Evolutionary conservation across 192 early-diverging fungal species (phyloP).

Genomic region (Backusella liffmaniae): DNA sequence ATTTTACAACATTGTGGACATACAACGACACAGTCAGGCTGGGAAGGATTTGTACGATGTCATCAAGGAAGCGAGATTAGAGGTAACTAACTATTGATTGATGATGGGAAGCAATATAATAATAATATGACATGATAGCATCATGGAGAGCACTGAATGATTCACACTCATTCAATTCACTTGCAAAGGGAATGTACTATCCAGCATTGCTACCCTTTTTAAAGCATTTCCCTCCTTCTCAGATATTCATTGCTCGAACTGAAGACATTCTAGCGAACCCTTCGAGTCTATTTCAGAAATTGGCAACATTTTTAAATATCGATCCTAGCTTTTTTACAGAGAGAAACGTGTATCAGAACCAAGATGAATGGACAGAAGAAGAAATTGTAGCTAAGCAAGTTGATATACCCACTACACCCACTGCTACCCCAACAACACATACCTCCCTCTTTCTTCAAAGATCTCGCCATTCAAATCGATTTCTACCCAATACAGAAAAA

Average conservation of each 20-base stretch:
- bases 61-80: slow-evolving; percentile 37
- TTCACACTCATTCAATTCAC: slow-evolving; percentile 20
- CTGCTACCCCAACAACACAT: neutral
- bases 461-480: neutral
- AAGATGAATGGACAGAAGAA: neutral
- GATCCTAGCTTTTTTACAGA: slow-evolving; percentile 25
- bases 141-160: slow-evolving; percentile 1
- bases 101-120: too few relatives aligned
- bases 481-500: neutral
- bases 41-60: slow-evolving; percentile 34
- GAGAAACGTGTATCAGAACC: neutral
- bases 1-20: slow-evolving; percentile 33
- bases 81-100: neutral
- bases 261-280: slow-evolving; percentile 31
- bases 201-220: slow-evolving; percentile 31
- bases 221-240: slow-evolving; percentile 29
- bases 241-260: slow-evolving; percentile 27
- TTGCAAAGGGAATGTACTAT: slow-evolving; percentile 37
- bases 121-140: neutral
- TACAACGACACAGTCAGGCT: slow-evolving; percentile 31
- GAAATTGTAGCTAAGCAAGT: neutral
- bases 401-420: neutral
- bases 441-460: neutral
- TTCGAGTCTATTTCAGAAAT: slow-evolving; percentile 18
- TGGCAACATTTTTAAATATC: slow-evolving; percentile 31